These are phyloP conservation scores for Penstemon eatonii DNA, from an alignment of 257 asterid species.

Conservation along the genomic window DNA sequence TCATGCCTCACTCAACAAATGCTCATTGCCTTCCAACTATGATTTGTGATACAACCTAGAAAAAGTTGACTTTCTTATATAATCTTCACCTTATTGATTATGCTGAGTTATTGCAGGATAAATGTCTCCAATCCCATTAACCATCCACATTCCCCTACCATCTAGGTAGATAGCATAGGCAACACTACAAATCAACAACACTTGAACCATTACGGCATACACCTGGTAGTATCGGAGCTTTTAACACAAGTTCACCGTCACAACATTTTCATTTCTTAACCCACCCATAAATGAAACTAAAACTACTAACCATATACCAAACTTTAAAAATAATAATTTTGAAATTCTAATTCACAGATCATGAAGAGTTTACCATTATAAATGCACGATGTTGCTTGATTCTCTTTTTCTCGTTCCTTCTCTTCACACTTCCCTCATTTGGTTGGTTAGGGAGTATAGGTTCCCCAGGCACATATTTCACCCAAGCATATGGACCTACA, in stretches of 20 bases:
- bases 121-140: background rate
- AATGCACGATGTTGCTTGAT: slow-evolving; percentile 60
- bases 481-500: slow-evolving; percentile 76
- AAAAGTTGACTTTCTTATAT: background rate
- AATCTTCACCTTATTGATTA: background rate
- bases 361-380: slow-evolving; percentile 47
- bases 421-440: slow-evolving; percentile 79
- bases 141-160: background rate
- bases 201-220: background rate
- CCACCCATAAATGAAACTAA: background rate
- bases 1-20: too few species aligned
- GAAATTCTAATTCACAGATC: background rate
- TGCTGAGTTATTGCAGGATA: background rate
- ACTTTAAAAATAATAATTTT: background rate
- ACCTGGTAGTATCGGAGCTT: background rate
- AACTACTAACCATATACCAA: background rate
- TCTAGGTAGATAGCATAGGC: too few species aligned
- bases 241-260: background rate
- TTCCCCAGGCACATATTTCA: slow-evolving; percentile 64
- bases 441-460: slow-evolving; percentile 71
- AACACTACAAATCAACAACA: background rate
- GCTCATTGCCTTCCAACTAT: background rate
- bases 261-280: background rate
- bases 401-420: slow-evolving; percentile 83
- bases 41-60: background rate